Evolutionary conservation across 176 grass and related monocot species (phyloP).

Genomic region (Musa beccarii): DNA sequence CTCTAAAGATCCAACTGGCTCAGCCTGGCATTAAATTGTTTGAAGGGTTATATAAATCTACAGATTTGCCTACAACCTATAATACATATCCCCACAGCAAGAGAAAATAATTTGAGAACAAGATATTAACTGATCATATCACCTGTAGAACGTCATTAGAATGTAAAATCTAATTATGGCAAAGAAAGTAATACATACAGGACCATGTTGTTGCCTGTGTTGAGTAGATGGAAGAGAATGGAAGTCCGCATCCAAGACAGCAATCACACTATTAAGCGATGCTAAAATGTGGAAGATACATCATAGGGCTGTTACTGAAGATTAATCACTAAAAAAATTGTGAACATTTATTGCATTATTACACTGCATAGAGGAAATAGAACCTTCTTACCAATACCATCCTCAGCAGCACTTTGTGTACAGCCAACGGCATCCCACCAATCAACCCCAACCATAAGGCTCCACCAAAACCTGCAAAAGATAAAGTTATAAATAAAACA

Average conservation of each 20-base stretch:
- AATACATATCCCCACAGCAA: too few relatives aligned
- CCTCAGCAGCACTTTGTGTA: constrained; percentile 97
- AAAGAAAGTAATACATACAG: constrained; percentile 51
- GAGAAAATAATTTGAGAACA: background rate
- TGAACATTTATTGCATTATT: background rate
- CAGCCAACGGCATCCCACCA: constrained; percentile 99
- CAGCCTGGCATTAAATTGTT: background rate
- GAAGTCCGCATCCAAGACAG: constrained; percentile 89
- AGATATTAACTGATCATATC: background rate
- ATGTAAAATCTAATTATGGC: background rate
- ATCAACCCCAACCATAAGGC: constrained; percentile 84
- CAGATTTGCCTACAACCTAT: background rate
- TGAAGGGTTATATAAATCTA: background rate
- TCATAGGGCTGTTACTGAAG: background rate
- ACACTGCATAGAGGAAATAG: background rate
- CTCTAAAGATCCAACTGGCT: background rate
- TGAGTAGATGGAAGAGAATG: constrained; percentile 84
- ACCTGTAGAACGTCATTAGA: background rate
- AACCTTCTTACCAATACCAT: constrained; percentile 70
- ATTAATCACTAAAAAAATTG: background rate
- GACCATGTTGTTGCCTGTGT: constrained; percentile 89
- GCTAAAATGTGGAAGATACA: constrained; percentile 42
- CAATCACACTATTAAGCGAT: constrained; percentile 94
- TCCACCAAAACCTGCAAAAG: constrained; percentile 91
- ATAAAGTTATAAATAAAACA: background rate